phyloP scores from a whole-genome alignment of 1,284 basidiomycete species.

The Polyporus tsugae region DNA sequence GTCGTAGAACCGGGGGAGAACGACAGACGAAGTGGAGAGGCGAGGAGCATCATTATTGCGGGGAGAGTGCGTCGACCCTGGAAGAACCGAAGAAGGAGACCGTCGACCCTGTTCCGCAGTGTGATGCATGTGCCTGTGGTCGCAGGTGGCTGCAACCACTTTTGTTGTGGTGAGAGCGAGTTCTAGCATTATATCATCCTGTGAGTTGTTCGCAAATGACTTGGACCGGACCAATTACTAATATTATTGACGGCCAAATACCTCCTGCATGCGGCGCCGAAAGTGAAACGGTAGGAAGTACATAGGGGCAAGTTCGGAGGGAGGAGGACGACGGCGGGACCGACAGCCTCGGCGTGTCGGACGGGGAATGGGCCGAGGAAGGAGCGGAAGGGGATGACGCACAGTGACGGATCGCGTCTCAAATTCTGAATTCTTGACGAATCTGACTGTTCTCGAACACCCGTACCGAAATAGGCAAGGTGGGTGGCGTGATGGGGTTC shows the following conservation, averaged over 20 bases:
- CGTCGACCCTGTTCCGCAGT: not conserved
- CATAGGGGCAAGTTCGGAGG: not conserved
- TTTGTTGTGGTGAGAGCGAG: not conserved
- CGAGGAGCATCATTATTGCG: slow-evolving; percentile 19
- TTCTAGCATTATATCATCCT: not conserved
- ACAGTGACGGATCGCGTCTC: not conserved
- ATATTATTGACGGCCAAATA: no score
- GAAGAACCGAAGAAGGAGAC: not conserved
- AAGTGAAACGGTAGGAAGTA: no score
- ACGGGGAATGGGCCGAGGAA: slow-evolving; percentile 1
- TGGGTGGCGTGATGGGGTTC: slow-evolving; percentile 35
- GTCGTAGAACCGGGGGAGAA: slow-evolving; percentile 5
- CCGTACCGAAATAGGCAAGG: slow-evolving; percentile 23
- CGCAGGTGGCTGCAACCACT: not conserved
- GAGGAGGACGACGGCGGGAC: not conserved
- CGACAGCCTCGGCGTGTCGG: not conserved
- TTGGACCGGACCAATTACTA: not conserved
- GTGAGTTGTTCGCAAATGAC: not conserved
- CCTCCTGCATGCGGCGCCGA: no score
- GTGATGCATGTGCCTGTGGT: slow-evolving; percentile 2
- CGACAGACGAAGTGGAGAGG: slow-evolving; percentile 25
- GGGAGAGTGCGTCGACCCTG: not conserved
- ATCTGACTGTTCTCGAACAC: slow-evolving; percentile 19
- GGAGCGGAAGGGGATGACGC: slow-evolving; percentile 7
- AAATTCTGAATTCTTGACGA: slow-evolving; percentile 11